Conservation (phyloP, 23 red algal species). For the Cyanidioschyzon merolae region DNA sequence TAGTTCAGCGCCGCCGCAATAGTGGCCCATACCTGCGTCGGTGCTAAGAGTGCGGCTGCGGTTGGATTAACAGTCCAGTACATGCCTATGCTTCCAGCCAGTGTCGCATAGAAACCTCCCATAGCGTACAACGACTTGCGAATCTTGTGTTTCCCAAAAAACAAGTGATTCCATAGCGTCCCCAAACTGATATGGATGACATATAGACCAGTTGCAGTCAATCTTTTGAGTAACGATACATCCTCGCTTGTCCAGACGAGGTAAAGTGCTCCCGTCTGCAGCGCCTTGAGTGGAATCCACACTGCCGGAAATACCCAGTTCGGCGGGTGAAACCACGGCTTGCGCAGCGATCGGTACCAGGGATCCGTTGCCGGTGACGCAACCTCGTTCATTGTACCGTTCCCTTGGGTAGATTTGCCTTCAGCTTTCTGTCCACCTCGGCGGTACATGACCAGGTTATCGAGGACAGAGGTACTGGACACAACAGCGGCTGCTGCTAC, state of each 20-base stretch:
- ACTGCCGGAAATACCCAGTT: constrained; percentile 33
- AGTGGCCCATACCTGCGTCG: constrained; percentile 27
- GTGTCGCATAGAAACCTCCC: constrained; percentile 21
- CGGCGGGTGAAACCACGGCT: constrained; percentile 29
- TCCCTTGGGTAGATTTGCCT: not conserved
- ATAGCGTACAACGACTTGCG: constrained; percentile 21
- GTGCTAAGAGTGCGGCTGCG: constrained; percentile 17
- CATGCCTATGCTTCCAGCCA: constrained; percentile 12
- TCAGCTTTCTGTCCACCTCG: not conserved
- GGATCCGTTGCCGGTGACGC: not conserved
- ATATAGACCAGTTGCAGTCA: not conserved
- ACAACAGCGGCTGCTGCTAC: not conserved
- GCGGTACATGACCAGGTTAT: not conserved
- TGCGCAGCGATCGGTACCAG: constrained; percentile 23
- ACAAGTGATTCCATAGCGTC: constrained; percentile 23
- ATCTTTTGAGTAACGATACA: not conserved
- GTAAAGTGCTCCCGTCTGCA: constrained; percentile 15
- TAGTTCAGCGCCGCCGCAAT: constrained; percentile 28
- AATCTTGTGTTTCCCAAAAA: constrained; percentile 23
- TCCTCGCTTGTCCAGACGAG: not conserved
- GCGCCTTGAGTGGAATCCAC: constrained; percentile 29
- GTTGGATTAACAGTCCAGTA: constrained; percentile 11
- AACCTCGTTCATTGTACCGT: not conserved
- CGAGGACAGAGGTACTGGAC: not conserved
- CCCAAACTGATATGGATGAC: constrained; percentile 20